Evolutionary conservation across 352 stramenopile species (phyloP).

Genomic region (Phytophthora foliorum): DNA sequence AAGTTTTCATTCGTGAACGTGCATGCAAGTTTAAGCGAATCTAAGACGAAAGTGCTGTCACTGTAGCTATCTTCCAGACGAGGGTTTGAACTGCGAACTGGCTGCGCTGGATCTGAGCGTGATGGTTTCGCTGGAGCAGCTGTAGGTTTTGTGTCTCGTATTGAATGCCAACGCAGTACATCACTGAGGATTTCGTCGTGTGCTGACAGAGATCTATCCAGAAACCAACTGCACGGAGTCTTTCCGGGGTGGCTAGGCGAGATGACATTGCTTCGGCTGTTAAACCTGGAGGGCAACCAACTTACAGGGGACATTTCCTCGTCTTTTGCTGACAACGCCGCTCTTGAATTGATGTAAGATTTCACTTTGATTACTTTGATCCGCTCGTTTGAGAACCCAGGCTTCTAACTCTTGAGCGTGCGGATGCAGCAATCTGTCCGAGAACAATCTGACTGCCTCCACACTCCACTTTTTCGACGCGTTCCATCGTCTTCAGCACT

Average conservation of each 20-base stretch:
- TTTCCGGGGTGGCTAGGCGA: constrained; percentile 73
- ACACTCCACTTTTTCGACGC: constrained; percentile 48
- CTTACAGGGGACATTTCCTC: constrained; percentile 53
- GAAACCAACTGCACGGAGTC: constrained; percentile 58
- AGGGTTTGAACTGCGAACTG: constrained; percentile 61
- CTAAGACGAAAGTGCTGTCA: background rate
- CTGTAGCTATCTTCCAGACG: constrained; percentile 60
- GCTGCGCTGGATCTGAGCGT: constrained; percentile 64
- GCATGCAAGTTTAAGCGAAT: background rate
- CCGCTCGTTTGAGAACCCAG: background rate
- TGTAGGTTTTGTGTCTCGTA: constrained; percentile 46
- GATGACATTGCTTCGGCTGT: constrained; percentile 70
- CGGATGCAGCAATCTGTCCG: constrained; percentile 45
- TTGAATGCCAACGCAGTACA: background rate
- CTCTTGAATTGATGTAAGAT: constrained; percentile 71
- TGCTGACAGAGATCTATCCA: constrained; percentile 57
- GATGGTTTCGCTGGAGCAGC: constrained; percentile 77
- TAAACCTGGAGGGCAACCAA: constrained; percentile 64
- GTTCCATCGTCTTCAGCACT: constrained; percentile 46
- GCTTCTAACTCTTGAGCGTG: background rate
- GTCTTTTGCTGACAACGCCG: constrained; percentile 64
- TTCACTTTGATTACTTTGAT: background rate
- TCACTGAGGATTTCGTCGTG: background rate
- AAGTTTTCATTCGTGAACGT: constrained; percentile 8
- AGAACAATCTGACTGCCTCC: constrained; percentile 44